Percentiles rank a stretch among this genome's conserved stretches.
Evolutionary conservation across 2,329 filamentous ascomycete genomes (phyloP).

Genomic region (Dactylonectria macrodidyma): DNA sequence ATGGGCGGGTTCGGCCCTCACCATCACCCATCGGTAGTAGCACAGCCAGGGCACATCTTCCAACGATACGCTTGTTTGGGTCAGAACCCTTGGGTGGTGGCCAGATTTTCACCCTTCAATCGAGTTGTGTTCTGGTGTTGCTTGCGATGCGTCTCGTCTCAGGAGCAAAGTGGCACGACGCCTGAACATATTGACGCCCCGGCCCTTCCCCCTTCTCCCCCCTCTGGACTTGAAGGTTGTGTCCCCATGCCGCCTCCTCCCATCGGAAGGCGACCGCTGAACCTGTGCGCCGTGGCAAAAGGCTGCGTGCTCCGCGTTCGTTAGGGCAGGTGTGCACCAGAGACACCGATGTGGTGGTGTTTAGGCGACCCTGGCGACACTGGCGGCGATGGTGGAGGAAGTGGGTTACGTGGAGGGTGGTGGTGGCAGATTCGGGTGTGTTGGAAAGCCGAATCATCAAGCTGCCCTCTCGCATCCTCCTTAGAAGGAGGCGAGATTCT

Average conservation of each 20-base stretch:
- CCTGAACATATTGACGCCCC: slow-evolving; percentile 18
- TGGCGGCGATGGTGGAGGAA: neutral
- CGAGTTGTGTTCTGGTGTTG: slow-evolving; percentile 11
- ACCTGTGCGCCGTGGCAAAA: slow-evolving; percentile 21
- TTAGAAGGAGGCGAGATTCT: neutral
- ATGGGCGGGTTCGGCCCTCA: slow-evolving; percentile 27
- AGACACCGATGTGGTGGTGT: slow-evolving; percentile 22
- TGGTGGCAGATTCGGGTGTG: slow-evolving; percentile 22
- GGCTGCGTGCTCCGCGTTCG: slow-evolving; percentile 16
- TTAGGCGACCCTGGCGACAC: slow-evolving; percentile 7
- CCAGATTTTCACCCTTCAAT: slow-evolving; percentile 20
- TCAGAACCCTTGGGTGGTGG: slow-evolving; percentile 6
- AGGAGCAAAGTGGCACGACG: slow-evolving; percentile 29
- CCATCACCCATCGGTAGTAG: slow-evolving; percentile 23
- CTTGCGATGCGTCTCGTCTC: slow-evolving; percentile 17
- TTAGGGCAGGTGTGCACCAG: slow-evolving; percentile 13
- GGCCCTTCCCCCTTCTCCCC: neutral
- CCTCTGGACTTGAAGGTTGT: slow-evolving; percentile 1
- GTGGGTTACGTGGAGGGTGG: slow-evolving; percentile 13
- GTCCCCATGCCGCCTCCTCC: slow-evolving; percentile 13
- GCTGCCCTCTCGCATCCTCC: neutral
- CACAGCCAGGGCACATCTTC: slow-evolving; percentile 3
- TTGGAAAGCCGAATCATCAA: slow-evolving; percentile 10
- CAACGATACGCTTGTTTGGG: neutral
- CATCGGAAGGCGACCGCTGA: slow-evolving; percentile 22